These are phyloP conservation scores for Aspergillus texensis DNA, from an alignment of 2,329 filamentous ascomycete species.

Conservation along the genomic window DNA sequence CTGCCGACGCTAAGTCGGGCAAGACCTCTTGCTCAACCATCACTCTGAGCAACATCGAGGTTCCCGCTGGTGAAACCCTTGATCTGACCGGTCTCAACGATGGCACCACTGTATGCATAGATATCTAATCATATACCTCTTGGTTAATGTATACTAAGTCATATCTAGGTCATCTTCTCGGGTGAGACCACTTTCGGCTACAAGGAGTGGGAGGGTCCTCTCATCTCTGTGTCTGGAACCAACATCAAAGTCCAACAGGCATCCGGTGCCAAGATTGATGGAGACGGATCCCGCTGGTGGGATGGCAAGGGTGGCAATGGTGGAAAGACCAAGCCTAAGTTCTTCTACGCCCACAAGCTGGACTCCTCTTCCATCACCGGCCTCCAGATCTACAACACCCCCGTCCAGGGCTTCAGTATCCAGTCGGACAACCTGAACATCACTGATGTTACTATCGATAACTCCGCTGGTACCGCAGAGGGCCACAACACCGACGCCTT, in stretches of 20 bases:
- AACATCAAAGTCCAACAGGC: constrained; percentile 52
- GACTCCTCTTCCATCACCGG: constrained; percentile 33
- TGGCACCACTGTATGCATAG: constrained; percentile 33
- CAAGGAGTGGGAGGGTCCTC: constrained; percentile 65
- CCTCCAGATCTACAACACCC: constrained; percentile 37
- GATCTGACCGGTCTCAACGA: constrained; percentile 38
- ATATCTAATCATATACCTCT: not conserved
- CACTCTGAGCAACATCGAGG: constrained; percentile 38
- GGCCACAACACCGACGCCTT: constrained; percentile 64
- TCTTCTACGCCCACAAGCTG: constrained; percentile 54
- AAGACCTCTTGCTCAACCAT: constrained; percentile 42
- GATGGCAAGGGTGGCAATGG: constrained; percentile 63
- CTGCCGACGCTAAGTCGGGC: constrained; percentile 28
- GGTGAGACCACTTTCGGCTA: constrained; percentile 70
- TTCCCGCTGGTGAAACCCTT: constrained; percentile 41
- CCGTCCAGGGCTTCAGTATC: constrained; percentile 41
- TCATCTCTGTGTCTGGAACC: constrained; percentile 63
- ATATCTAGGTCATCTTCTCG: constrained; percentile 58
- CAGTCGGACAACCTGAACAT: constrained; percentile 55
- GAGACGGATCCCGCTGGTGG: constrained; percentile 63
- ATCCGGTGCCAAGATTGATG: constrained; percentile 57
- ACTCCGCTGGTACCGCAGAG: constrained; percentile 54
- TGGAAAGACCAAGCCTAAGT: constrained; percentile 66
- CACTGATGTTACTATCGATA: constrained; percentile 58
- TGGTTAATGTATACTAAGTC: not conserved